Percentiles rank a stretch among this genome's conserved stretches.
Evolutionary conservation across 2,329 filamentous ascomycete genomes (phyloP).

Genomic region (Penicillium sp.): DNA sequence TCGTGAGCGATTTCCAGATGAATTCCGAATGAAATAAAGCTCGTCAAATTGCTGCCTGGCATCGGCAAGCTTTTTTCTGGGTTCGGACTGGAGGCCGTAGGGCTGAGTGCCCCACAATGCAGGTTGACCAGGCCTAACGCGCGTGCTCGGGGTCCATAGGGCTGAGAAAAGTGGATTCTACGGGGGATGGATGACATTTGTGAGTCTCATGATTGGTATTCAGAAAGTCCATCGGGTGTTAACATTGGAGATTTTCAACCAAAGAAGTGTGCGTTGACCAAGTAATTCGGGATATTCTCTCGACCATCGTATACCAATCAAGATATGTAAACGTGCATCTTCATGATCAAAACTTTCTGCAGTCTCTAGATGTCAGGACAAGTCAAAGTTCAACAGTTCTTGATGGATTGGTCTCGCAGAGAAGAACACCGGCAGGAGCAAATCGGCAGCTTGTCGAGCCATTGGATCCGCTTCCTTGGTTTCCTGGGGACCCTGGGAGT

Average conservation of each 20-base stretch:
- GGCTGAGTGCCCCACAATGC: conserved; percentile 1
- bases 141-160: conserved; percentile 4
- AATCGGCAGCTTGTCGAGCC: not conserved
- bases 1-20: not conserved
- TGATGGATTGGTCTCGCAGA: not conserved
- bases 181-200: not conserved
- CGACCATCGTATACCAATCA: no score
- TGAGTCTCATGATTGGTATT: not conserved
- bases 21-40: not conserved
- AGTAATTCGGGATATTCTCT: no score
- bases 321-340: no score
- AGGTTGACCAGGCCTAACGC: not conserved
- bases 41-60: conserved; percentile 7
- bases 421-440: not conserved
- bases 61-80: not conserved
- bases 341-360: no score
- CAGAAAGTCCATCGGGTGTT: not conserved
- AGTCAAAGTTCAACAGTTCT: no score
- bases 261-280: no score
- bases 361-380: no score
- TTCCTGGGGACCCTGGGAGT: conserved; percentile 9
- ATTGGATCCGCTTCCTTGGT: conserved; percentile 3
- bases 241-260: not conserved
- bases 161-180: conserved; percentile 8
- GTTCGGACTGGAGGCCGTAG: not conserved